These are phyloP conservation scores for Rhodocollybia butyracea DNA, from an alignment of 768 basidiomycete genomes.

Conservation along the genomic window DNA sequence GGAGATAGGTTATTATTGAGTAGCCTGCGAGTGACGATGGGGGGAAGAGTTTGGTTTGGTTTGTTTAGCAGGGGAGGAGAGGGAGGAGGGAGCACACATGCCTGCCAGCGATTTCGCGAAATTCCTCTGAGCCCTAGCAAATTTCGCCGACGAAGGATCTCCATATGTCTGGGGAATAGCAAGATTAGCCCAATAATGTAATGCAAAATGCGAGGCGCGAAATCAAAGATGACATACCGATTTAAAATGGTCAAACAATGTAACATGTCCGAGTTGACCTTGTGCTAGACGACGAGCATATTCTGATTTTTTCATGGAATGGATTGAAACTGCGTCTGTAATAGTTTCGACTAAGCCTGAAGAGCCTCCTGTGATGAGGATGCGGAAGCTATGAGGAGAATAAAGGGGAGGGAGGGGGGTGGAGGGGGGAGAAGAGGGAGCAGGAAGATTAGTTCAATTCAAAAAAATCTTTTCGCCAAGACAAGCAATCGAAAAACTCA, in stretches of 20 bases:
- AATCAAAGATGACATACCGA: constrained; percentile 49
- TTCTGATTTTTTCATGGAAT: constrained; percentile 99
- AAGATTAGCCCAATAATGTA: not conserved
- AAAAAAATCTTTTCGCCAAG: too few relatives aligned
- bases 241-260: constrained; percentile 88
- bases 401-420: too few relatives aligned
- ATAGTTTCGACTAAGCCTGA: constrained; percentile 98
- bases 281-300: constrained; percentile 85
- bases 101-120: constrained; percentile 92
- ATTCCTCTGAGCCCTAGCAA: constrained; percentile 85
- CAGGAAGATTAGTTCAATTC: constrained; percentile 2
- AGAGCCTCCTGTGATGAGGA: constrained; percentile 88
- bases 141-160: constrained; percentile 81
- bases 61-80: not conserved
- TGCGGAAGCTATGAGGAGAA: constrained; percentile 99
- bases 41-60: not conserved
- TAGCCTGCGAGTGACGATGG: constrained; percentile 54
- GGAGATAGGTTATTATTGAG: constrained; percentile 91
- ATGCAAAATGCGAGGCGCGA: not conserved
- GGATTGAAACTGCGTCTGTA: constrained; percentile 96
- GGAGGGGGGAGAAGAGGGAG: not conserved
- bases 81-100: constrained; percentile 22
- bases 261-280: constrained; percentile 82
- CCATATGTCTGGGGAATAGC: constrained; percentile 75
- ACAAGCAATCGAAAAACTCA: constrained; percentile 28